Evolutionary conservation across 1,139 yeast genomes (phyloP).

Genomic region (Lodderomyces theae): DNA sequence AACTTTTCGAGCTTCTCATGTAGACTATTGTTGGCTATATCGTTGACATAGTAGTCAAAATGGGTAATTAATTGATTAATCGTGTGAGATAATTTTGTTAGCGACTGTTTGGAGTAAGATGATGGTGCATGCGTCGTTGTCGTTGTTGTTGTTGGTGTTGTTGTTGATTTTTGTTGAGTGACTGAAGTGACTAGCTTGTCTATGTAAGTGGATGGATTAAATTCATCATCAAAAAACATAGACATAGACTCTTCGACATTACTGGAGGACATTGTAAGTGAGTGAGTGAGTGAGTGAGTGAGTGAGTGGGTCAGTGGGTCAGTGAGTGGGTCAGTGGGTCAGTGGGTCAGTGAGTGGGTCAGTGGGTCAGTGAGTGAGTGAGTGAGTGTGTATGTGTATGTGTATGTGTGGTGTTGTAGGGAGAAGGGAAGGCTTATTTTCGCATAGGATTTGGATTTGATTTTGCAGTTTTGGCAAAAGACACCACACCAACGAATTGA

Average conservation of each 20-base stretch:
- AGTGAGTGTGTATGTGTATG: too few species aligned
- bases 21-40: slow-evolving; percentile 51
- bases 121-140: slow-evolving; percentile 13
- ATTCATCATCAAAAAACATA: slow-evolving; percentile 44
- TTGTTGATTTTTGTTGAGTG: slow-evolving; percentile 16
- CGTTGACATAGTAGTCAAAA: slow-evolving; percentile 60
- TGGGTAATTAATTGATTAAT: slow-evolving; percentile 49
- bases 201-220: slow-evolving; percentile 36
- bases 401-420: too few species aligned
- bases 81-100: slow-evolving; percentile 28
- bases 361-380: too few species aligned
- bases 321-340: too few species aligned
- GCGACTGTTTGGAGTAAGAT: slow-evolving; percentile 22
- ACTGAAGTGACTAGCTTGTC: slow-evolving; percentile 36
- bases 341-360: too few species aligned
- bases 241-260: slow-evolving; percentile 20
- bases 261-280: slow-evolving; percentile 3
- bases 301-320: too few species aligned
- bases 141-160: too few species aligned
- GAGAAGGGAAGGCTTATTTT: too few species aligned
- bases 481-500: too few species aligned
- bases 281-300: too few species aligned
- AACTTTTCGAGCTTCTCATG: slow-evolving; percentile 40
- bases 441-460: too few species aligned
- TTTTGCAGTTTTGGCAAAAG: too few species aligned